Evolutionary conservation across 306 rosid species (phyloP).

Genomic region (Crotalaria pallida): DNA sequence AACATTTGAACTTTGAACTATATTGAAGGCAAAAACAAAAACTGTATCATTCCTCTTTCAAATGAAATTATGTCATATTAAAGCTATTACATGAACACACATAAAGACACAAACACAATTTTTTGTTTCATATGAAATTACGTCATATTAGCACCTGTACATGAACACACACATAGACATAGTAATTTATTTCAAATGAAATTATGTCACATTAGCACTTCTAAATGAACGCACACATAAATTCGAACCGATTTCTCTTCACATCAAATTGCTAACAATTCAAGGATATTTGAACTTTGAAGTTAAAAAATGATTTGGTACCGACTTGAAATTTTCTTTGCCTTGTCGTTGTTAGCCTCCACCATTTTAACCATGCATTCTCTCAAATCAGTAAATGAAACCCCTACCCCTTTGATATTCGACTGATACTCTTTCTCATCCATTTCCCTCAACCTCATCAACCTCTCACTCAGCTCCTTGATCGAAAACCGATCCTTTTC

Average conservation of each 20-base stretch:
- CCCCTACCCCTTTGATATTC: not conserved
- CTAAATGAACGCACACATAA: not conserved
- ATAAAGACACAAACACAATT: too few species aligned
- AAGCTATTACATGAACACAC: not conserved
- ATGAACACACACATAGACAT: not conserved
- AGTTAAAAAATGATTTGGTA: not conserved
- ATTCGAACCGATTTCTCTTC: not conserved
- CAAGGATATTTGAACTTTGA: not conserved
- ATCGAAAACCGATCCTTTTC: slow-evolving; percentile 49
- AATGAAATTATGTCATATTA: not conserved
- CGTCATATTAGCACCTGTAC: not conserved
- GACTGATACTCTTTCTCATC: slow-evolving; percentile 39
- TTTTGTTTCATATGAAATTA: too few species aligned
- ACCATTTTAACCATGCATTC: not conserved
- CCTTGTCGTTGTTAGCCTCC: not conserved
- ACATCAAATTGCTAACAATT: not conserved
- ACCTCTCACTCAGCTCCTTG: slow-evolving; percentile 60
- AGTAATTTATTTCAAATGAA: not conserved
- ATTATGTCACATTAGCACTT: not conserved
- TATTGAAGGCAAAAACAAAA: too few species aligned
- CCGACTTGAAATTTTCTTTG: slow-evolving; percentile 24
- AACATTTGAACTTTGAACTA: too few species aligned
- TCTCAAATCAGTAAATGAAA: not conserved
- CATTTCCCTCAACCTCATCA: slow-evolving; percentile 48
- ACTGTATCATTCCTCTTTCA: too few species aligned